These are phyloP conservation scores for Penicillium sp. DNA, from an alignment of 2,329 filamentous ascomycete genomes.

Conservation along the genomic window DNA sequence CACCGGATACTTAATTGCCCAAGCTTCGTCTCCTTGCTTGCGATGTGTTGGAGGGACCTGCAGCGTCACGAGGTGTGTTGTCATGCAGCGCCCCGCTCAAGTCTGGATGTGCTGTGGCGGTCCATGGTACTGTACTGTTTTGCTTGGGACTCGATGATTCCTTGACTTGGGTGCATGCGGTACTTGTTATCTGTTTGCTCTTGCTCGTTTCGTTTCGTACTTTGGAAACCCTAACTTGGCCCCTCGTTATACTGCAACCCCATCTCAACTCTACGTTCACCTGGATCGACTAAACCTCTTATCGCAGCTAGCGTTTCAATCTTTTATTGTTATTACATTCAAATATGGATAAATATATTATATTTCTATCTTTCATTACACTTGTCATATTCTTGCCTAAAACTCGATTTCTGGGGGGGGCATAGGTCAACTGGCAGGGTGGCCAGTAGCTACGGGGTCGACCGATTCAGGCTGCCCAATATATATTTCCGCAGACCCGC, in stretches of 20 bases:
- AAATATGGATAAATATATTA: background rate
- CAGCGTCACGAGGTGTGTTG: slow-evolving; percentile 17
- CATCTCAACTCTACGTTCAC: background rate
- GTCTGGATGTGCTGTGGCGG: background rate
- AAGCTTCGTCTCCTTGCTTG: slow-evolving; percentile 3
- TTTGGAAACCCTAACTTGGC: background rate
- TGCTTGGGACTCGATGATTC: slow-evolving; percentile 8
- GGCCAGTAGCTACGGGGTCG: background rate
- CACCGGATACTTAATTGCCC: background rate
- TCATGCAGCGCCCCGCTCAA: slow-evolving; percentile 8
- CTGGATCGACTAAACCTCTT: background rate
- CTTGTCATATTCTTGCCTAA: too few species aligned
- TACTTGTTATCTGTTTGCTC: background rate
- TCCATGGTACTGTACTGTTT: slow-evolving; percentile 6
- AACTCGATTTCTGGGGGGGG: background rate
- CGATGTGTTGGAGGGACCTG: slow-evolving; percentile 5
- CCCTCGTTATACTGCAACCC: background rate
- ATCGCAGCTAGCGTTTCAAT: background rate
- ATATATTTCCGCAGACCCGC: background rate
- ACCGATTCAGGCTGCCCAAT: background rate
- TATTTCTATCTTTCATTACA: background rate
- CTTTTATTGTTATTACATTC: too few species aligned
- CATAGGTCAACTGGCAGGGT: background rate
- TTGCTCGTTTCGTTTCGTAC: background rate
- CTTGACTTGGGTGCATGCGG: slow-evolving; percentile 3